Evolutionary conservation across 2,329 filamentous ascomycete species (phyloP), one percentile per base, ranked within the genome.

Genomic region (Xylogone sp.): DNA sequence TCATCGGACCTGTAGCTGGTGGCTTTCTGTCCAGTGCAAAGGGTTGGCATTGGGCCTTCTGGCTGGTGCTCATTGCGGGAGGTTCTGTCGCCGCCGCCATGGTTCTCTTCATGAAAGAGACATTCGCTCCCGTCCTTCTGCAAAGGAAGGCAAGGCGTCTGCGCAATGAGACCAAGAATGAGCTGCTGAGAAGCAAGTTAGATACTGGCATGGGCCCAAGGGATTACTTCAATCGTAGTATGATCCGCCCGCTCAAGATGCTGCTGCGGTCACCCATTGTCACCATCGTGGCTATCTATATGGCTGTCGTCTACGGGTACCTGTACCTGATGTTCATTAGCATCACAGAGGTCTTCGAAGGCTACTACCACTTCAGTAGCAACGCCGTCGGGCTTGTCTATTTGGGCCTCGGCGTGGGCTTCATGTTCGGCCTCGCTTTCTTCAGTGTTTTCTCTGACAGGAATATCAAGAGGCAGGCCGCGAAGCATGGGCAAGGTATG

Each of bases 271-370:
- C 66, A 34, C 66, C 67, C 1, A 64, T 69, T 19, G 64, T 69
- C 0, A 45, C 72, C 1, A 60, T 73, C 2, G 67, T 79, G 53
- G 70, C 73, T 0, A 21, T 79, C 0, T 81, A 80, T 53, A 64
- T 78, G 3, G 71, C 72, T 0, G 66, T 79, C 1, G 59, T 78
- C 0, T 81, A 80, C 53, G 74, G 76, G 20, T 67, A 77, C 0
- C 62, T 80, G 0, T 81, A 79, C 56, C 75, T 74, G 0, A 75
- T 79, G 46, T 66, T 80, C 2, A 69, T 73, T 2, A 76, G 77
- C 0, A 79, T 74, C 60, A 66, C 71, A 0, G 73, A 69, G 43
- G 73, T 81, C 42, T 81, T 77, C 51, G 65, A 68, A 19, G 48
- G 65, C 3, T 68, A 67, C 0, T 76, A 77, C 44, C 67, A 62